Percentiles rank a stretch among this genome's conserved stretches.
Conservation (phyloP, 495 filamentous ascomycete genomes). For the Neurospora sp. region DNA sequence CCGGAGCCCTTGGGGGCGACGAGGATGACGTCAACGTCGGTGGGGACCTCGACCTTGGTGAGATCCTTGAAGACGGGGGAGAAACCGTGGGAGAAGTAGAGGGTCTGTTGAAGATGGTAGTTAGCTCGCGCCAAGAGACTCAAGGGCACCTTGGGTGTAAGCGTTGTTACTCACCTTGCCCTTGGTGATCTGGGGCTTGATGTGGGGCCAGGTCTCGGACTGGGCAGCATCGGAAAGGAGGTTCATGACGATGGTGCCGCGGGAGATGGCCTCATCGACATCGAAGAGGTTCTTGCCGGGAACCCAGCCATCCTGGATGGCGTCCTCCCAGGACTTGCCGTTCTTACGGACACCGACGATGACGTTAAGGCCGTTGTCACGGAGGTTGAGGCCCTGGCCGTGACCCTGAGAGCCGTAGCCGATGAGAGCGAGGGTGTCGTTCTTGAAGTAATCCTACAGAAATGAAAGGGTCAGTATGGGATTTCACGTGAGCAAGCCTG, state of each 20-base stretch:
- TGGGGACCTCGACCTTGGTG: slow-evolving; percentile 95
- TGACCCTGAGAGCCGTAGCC: slow-evolving; percentile 98
- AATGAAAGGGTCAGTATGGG: neutral
- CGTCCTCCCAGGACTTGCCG: slow-evolving; percentile 96
- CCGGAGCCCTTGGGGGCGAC: slow-evolving; percentile 98
- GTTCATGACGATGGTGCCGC: slow-evolving; percentile 97
- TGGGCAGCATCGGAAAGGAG: slow-evolving; percentile 94
- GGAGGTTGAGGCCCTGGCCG: slow-evolving; percentile 97
- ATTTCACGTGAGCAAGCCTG: neutral
- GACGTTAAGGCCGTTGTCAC: slow-evolving; percentile 97
- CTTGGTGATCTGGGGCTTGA: slow-evolving; percentile 97
- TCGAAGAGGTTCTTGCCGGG: slow-evolving; percentile 98
- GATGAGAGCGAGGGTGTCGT: slow-evolving; percentile 97
- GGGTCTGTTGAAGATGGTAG: slow-evolving; percentile 49
- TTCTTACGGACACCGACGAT: slow-evolving; percentile 98
- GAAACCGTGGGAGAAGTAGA: slow-evolving; percentile 99
- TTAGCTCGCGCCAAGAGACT: neutral
- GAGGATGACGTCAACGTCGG: slow-evolving; percentile 96
- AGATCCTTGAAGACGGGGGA: slow-evolving; percentile 99
- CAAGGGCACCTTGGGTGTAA: neutral
- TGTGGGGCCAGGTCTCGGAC: slow-evolving; percentile 93
- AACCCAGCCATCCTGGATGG: slow-evolving; percentile 93
- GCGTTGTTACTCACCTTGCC: slow-evolving; percentile 58
- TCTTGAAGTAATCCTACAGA: slow-evolving; percentile 90
- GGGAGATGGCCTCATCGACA: slow-evolving; percentile 85